Percentiles rank a stretch among this genome's conserved stretches.
phyloP scores from a whole-genome alignment of 1,139 yeast genomes.

The Hansenula lynferdii region DNA sequence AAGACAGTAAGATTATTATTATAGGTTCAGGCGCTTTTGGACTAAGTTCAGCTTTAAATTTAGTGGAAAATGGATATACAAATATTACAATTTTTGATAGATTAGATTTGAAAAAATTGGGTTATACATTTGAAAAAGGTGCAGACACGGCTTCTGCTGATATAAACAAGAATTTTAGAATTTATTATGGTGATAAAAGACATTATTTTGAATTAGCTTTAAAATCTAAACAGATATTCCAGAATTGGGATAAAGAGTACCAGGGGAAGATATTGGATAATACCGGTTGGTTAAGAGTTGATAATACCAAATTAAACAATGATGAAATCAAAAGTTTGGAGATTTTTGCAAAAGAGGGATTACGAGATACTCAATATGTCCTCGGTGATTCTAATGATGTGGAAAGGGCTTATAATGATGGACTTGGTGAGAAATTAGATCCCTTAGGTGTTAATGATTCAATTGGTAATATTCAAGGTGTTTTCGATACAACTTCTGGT shows the following conservation, averaged over 20 bases:
- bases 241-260: conserved; percentile 11
- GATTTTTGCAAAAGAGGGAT: conserved; percentile 25
- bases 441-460: conserved; percentile 15
- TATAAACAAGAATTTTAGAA: conserved; percentile 25
- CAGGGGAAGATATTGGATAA: conserved; percentile 18
- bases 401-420: conserved; percentile 26
- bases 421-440: conserved; percentile 23
- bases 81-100: conserved; percentile 32
- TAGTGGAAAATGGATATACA: conserved; percentile 25
- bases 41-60: conserved; percentile 35
- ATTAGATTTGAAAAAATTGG: conserved; percentile 24
- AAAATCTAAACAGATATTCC: conserved; percentile 15
- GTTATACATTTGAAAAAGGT: conserved; percentile 27
- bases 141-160: conserved; percentile 27
- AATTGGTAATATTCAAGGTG: conserved; percentile 20
- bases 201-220: conserved; percentile 24
- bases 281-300: conserved; percentile 27
- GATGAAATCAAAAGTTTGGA: conserved; percentile 24
- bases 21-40: conserved; percentile 49
- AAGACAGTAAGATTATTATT: conserved; percentile 23
- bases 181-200: conserved; percentile 22
- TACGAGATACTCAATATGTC: conserved; percentile 28
- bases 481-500: conserved; percentile 34
- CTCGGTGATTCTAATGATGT: conserved; percentile 26
- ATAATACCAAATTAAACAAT: conserved; percentile 20